Base-by-base conservation (phyloP, 768 basidiomycete species). In the Tephrocybe sp. region DNA sequence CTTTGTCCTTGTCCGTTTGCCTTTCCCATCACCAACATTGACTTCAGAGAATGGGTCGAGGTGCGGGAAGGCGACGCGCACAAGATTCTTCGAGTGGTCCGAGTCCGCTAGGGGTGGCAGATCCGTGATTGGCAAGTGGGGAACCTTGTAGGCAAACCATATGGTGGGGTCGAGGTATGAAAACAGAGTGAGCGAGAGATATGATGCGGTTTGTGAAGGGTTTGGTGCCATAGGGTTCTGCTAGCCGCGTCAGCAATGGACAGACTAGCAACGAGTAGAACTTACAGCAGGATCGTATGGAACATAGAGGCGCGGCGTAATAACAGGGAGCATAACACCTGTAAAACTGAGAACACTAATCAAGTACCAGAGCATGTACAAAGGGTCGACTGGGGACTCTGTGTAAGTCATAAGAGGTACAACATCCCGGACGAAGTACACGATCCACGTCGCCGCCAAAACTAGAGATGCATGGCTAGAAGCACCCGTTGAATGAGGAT, bases 31-130 rank as follows among this genome's bases (percentile, higher is more conserved):
- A 56, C 57, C 23, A 57, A 33, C 24, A 37, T 50, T 50, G 18
- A 23, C 53, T 26, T 58, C 56, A 15, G 46, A 40, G 28, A 48
- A 58, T 2, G 53, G 56, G 40, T 57, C 56, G 10, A 57, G 49
- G 30, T 57, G 53, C 12, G 63, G 62, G 48, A 70, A 70, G 15
- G 55, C 54, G 18, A 39, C 59, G 8, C 43, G 58, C 14, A 62
- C 63, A 15, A 69, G 53, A 48, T 65, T 53, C 24, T 62, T 51
- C 5, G 65, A 61, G 53, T 60, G 46, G 52, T 88, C 86, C 41
- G 79, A 79, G 52, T 88, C 85, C 3, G 83, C 82, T 67, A 88
- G 76, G 3, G 80, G 80, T 15, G 84, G 83, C 24, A 86, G 62
- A 43, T 80, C 61, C 30, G 84, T 79, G 32, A 71, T 66, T 0